A percentile compares a stretch with the other conserved stretches of the same genome.
Conservation (phyloP, 495 filamentous ascomycete species). For the Daldinia bambusicola region DNA sequence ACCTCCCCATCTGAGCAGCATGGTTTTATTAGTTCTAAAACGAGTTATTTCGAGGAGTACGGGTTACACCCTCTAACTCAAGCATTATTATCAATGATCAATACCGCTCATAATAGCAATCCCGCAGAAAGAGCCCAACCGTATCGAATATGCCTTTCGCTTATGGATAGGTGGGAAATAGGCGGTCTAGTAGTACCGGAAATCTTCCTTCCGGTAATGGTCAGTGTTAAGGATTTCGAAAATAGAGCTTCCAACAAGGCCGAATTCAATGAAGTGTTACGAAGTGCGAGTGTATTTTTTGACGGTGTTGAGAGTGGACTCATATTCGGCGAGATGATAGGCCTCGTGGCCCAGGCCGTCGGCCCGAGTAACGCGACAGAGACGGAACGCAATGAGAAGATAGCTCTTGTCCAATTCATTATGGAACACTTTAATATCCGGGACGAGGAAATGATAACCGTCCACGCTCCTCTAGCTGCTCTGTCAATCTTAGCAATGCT, state of each 20-base stretch:
- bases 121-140: slow-evolving; percentile 82
- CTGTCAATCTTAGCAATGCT: slow-evolving; percentile 74
- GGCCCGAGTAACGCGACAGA: slow-evolving; percentile 53
- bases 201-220: slow-evolving; percentile 86
- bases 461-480: slow-evolving; percentile 81
- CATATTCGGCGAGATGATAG: slow-evolving; percentile 85
- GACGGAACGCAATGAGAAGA: slow-evolving; percentile 62
- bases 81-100: slow-evolving; percentile 82
- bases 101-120: slow-evolving; percentile 56
- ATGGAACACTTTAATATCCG: slow-evolving; percentile 89
- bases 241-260: slow-evolving; percentile 64
- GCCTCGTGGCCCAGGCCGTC: slow-evolving; percentile 67
- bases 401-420: slow-evolving; percentile 83
- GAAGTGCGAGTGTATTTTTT: slow-evolving; percentile 94
- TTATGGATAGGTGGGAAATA: slow-evolving; percentile 99
- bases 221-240: slow-evolving; percentile 79
- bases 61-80: slow-evolving; percentile 77
- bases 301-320: slow-evolving; percentile 94
- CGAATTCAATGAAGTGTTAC: slow-evolving; percentile 85
- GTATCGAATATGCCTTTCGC: slow-evolving; percentile 88
- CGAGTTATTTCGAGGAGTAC: slow-evolving; percentile 81
- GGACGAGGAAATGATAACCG: slow-evolving; percentile 93
- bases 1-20: slow-evolving; percentile 57
- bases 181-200: slow-evolving; percentile 87
- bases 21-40: slow-evolving; percentile 58